phyloP scores from a whole-genome alignment of 306 rosid genomes.

The barrel medic (Medicago truncatula) region MtrunA17r5.0-ANR NC_053045.1:3651001-3651500 shows the following conservation, averaged over 20 bases:
- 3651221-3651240: conserved; percentile 95
- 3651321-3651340: conserved; percentile 33
- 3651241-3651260: conserved; percentile 97
- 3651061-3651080: conserved; percentile 90
- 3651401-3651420: conserved; percentile 18
- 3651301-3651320: conserved; percentile 30
- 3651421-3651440: not conserved
- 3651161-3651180: conserved; percentile 86
- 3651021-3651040: conserved; percentile 81
- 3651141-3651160: conserved; percentile 69
- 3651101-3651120: conserved; percentile 61
- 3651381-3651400: conserved; percentile 29
- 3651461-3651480: conserved; percentile 22
- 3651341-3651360: conserved; percentile 25
- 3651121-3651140: conserved; percentile 53
- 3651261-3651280: conserved; percentile 70
- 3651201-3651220: conserved; percentile 73
- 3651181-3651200: conserved; percentile 83
- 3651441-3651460: conserved; percentile 4
- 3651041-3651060: conserved; percentile 94
- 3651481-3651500: conserved; percentile 36
- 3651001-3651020: conserved; percentile 92
- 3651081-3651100: conserved; percentile 63
- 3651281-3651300: conserved; percentile 44
- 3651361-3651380: conserved; percentile 11